phyloP scores from a whole-genome alignment of 1,284 basidiomycete genomes.

The Neolentinus lepideus region DNA sequence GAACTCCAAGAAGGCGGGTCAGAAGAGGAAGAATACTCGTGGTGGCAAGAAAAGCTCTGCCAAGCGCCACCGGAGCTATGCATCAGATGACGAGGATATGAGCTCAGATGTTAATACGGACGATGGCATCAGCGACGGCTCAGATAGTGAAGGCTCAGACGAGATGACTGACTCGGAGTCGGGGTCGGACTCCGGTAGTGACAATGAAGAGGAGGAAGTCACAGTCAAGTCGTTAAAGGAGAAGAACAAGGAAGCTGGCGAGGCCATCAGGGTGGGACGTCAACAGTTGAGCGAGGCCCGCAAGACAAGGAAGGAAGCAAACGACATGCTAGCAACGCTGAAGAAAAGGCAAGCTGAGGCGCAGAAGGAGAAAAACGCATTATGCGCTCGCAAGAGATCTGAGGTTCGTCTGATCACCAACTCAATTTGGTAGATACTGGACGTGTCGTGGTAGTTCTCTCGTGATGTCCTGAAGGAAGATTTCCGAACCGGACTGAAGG shows the following conservation, averaged over 20 bases:
- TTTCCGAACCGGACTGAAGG: conserved; percentile 49
- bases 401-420: conserved; percentile 31
- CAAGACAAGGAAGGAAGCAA: conserved; percentile 37
- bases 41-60: conserved; percentile 31
- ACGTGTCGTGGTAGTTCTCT: conserved; percentile 36
- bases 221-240: conserved; percentile 38
- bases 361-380: conserved; percentile 54
- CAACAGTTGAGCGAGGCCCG: conserved; percentile 30
- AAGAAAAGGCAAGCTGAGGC: conserved; percentile 38
- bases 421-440: not conserved
- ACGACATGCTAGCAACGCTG: conserved; percentile 34
- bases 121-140: conserved; percentile 18
- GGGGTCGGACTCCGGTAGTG: conserved; percentile 17
- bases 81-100: not conserved
- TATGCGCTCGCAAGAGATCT: conserved; percentile 50
- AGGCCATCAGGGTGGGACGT: conserved; percentile 32
- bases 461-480: conserved; percentile 51
- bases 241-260: conserved; percentile 35
- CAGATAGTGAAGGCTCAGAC: conserved; percentile 12
- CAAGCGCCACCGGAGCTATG: conserved; percentile 33
- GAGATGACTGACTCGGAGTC: conserved; percentile 17
- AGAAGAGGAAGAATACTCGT: conserved; percentile 43
- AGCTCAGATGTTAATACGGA: conserved; percentile 14
- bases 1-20: conserved; percentile 11
- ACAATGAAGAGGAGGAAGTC: conserved; percentile 21